Evolutionary conservation across 2,329 filamentous ascomycete species (phyloP).

Genomic region (Fusarium annulatum): DNA sequence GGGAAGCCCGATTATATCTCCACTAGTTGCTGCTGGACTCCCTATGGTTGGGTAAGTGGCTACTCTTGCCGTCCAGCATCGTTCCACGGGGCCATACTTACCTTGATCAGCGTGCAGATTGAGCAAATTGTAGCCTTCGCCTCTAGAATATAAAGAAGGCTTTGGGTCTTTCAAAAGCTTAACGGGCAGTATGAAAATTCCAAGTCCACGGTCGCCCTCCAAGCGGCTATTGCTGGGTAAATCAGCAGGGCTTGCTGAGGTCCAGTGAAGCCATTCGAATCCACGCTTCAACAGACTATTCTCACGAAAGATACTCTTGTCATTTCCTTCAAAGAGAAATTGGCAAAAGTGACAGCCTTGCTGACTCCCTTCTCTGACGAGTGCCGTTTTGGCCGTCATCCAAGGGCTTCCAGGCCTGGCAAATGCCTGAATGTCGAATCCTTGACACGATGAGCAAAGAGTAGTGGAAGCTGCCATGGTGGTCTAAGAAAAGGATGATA

Average conservation of each 20-base stretch:
- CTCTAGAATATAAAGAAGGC: not conserved
- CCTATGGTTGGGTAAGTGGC: not conserved
- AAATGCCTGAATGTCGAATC: not conserved
- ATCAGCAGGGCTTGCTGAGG: fast-evolving
- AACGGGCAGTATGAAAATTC: fast-evolving
- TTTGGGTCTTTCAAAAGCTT: not conserved
- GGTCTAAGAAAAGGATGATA: not conserved
- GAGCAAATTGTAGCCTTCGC: fast-evolving
- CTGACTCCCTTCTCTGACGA: fast-evolving
- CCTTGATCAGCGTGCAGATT: fast-evolving
- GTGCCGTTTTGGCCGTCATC: fast-evolving
- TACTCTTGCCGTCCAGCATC: no score
- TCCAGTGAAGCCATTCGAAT: not conserved
- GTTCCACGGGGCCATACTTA: not conserved
- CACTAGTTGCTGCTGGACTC: not conserved
- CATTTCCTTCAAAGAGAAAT: fast-evolving
- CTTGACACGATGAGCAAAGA: not conserved
- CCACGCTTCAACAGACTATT: fast-evolving
- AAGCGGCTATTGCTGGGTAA: fast-evolving
- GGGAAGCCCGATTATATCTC: fast-evolving
- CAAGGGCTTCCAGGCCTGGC: not conserved
- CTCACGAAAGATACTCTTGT: fast-evolving
- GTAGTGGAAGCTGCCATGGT: fast-evolving
- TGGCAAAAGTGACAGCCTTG: not conserved
- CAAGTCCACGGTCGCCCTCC: not conserved